These are phyloP conservation scores for Aspergillus brasiliensis DNA, from an alignment of 2,329 filamentous ascomycete species.

Conservation along the genomic window DNA sequence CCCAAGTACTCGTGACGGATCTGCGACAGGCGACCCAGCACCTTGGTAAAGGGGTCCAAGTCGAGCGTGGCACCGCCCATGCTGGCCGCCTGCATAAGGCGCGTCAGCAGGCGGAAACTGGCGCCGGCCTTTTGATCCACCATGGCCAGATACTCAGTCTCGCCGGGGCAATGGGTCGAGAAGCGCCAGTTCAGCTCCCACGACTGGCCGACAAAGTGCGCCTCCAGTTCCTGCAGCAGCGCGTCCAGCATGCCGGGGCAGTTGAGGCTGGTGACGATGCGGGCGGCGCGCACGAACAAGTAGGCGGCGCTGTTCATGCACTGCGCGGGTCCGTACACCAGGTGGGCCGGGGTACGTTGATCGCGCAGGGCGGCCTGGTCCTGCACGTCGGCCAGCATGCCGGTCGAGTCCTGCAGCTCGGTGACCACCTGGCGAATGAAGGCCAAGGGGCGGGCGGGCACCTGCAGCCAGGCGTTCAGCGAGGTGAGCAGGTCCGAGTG, in stretches of 20 bases:
- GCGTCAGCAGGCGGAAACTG: constrained; percentile 23
- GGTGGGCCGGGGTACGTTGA: constrained; percentile 39
- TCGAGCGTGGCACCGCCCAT: constrained; percentile 14
- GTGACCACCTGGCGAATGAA: constrained; percentile 29
- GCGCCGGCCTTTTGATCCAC: constrained; percentile 29
- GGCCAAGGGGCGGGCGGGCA: constrained; percentile 19
- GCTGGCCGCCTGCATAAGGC: constrained; percentile 21
- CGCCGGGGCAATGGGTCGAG: constrained; percentile 22
- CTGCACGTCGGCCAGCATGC: constrained; percentile 44
- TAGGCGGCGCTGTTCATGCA: constrained; percentile 43
- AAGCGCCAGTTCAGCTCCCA: constrained; percentile 24
- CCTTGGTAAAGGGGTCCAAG: constrained; percentile 15
- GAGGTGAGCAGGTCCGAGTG: constrained; percentile 26
- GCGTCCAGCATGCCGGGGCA: constrained; percentile 22
- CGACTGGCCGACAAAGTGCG: constrained; percentile 21
- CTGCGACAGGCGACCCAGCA: constrained; percentile 27
- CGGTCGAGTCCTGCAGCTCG: constrained; percentile 34
- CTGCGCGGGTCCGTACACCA: constrained; percentile 39
- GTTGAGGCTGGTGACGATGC: constrained; percentile 17
- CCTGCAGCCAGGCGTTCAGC: constrained; percentile 33
- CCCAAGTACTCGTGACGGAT: constrained; percentile 31
- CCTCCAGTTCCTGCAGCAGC: constrained; percentile 24
- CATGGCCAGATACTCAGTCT: constrained; percentile 28
- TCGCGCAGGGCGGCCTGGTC: constrained; percentile 39
- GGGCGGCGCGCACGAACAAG: constrained; percentile 28